A percentile compares a stretch with the other conserved stretches of the same genome.
These are phyloP conservation scores for Cyclocybe cylindracea DNA, from an alignment of 768 basidiomycete genomes.

Conservation along the genomic window DNA sequence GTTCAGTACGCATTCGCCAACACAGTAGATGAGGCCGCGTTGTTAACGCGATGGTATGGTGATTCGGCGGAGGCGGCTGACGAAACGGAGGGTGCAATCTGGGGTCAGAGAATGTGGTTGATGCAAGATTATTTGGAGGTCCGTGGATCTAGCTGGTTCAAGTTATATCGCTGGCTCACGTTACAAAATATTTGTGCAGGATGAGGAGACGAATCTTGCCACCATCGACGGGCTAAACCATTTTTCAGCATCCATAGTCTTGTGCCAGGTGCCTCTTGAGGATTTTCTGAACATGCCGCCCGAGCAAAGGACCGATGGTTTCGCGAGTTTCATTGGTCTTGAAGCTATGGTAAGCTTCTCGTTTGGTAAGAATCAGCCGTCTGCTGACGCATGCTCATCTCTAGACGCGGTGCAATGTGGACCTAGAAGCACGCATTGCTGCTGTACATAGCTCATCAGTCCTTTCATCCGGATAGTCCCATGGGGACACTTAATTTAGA, in stretches of 20 bases:
- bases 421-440: conserved; percentile 16
- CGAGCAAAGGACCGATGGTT: conserved; percentile 46
- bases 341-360: conserved; percentile 51
- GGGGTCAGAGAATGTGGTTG: conserved; percentile 68
- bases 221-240: conserved; percentile 63
- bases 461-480: no score
- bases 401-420: conserved; percentile 18
- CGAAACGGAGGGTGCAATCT: conserved; percentile 43
- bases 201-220: conserved; percentile 56
- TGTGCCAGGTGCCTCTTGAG: conserved; percentile 54
- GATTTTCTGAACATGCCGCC: conserved; percentile 54
- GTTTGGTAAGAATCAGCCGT: background rate
- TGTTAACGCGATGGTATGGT: conserved; percentile 55
- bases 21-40: conserved; percentile 57
- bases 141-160: background rate
- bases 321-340: conserved; percentile 47
- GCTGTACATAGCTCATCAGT: conserved; percentile 8
- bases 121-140: conserved; percentile 57
- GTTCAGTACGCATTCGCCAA: conserved; percentile 66
- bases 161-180: background rate
- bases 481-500: no score
- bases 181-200: conserved; percentile 35
- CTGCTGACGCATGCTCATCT: background rate
- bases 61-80: conserved; percentile 53
- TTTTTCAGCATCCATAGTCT: conserved; percentile 66